Evolutionary conservation across 1,139 yeast species (phyloP), one percentile per base, ranked within the genome.

Genomic region (Kurtzmaniella quercitrusa): DNA sequence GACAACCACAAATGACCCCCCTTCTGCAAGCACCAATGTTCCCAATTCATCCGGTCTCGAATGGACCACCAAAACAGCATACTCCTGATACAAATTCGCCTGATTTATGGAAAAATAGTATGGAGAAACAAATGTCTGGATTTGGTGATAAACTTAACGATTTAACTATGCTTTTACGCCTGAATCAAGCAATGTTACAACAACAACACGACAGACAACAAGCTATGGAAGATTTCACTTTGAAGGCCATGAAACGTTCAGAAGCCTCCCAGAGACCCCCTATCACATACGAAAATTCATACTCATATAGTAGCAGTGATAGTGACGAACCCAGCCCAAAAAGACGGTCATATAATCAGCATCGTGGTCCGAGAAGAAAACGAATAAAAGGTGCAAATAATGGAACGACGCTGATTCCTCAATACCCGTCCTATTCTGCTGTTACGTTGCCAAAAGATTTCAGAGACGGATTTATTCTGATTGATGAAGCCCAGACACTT

Each of bases 101-200:
- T 11, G 33, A 41, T 23, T 30, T 39, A 15, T 42, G 81, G 81
- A 67, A 66, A 47, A 42, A 58, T 5, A 63, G 61, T 38, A 71
- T 77, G 50, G 83, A 78, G 45, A 57, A 55, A 39, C 65, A 75
- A 39, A 64, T 79, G 44, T 65, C 61, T 41, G 59, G 66, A 1
- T 72, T 79, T 46, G 82, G 76, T 42, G 60, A 58, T 35, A 74
- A 77, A 42, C 56, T 79, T 43, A 71, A 69, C 55, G 67, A 65
- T 53, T 55, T 74, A 42, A 70, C 71, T 2, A 72, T 66, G 33
- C 61, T 68, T 3, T 45, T 71, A 39, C 63, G 59, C 42, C 46
- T 56, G 3, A 69, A 68, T 47, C 76, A 70, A 39, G 51, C 36
- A 3, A 22, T 28, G 21, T 33, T 33, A 7, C 42, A 38, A 21